A percentile compares a stretch with the other conserved stretches of the same genome.
These are phyloP conservation scores for Nitzschia inconspicua DNA, from an alignment of 108 stramenopile species.

Conservation along the genomic window DNA sequence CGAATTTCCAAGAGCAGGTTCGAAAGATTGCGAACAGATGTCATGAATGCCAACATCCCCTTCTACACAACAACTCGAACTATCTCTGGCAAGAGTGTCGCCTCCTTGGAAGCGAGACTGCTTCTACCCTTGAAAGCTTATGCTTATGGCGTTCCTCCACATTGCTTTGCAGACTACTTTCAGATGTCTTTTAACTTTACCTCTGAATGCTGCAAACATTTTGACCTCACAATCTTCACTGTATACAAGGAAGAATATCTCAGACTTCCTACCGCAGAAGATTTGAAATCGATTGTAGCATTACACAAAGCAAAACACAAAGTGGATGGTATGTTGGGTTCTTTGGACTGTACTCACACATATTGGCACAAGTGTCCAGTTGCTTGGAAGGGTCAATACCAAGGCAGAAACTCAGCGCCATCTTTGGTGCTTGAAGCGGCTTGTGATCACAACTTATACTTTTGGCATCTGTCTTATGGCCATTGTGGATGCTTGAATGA, in stretches of 20 bases:
- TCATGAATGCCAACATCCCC: constrained; percentile 1
- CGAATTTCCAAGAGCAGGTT: not conserved
- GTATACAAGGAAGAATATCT: constrained; percentile 9
- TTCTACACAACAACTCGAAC: too few relatives aligned
- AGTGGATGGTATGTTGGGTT: too few relatives aligned
- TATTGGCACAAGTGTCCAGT: constrained; percentile 18
- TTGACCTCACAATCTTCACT: too few relatives aligned
- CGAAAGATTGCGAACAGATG: not conserved
- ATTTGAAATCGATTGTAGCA: constrained; percentile 1
- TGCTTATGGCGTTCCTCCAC: too few relatives aligned
- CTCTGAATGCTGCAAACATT: too few relatives aligned
- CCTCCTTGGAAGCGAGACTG: too few relatives aligned
- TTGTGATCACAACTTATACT: constrained; percentile 24
- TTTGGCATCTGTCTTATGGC: constrained; percentile 32
- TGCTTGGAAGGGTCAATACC: constrained; percentile 10
- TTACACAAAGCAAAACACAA: too few relatives aligned
- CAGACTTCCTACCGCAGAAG: not conserved
- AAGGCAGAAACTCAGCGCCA: constrained; percentile 11
- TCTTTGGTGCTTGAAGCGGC: constrained; percentile 19
- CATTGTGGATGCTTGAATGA: too few relatives aligned
- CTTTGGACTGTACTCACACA: constrained; percentile 19
- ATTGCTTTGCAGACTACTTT: too few relatives aligned
- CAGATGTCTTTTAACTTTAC: too few relatives aligned
- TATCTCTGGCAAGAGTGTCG: too few relatives aligned
- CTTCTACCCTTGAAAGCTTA: too few relatives aligned